A percentile compares a stretch with the other conserved stretches of the same genome.
Evolutionary conservation across 345 rosid genomes (phyloP).

Genomic region (Rhodamnia rubescens): DNA sequence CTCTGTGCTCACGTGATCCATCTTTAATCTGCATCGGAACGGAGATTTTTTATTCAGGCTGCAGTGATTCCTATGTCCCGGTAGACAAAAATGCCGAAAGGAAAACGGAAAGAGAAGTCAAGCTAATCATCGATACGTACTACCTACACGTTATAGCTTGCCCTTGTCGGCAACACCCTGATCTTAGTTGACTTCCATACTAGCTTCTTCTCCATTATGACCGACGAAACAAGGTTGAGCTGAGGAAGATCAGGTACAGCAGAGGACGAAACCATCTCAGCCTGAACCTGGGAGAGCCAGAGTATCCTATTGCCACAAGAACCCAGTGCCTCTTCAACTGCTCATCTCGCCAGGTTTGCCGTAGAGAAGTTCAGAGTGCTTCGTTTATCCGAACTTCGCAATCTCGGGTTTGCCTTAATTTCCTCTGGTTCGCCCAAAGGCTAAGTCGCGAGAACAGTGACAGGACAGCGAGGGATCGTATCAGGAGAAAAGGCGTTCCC

Average conservation of each 20-base stretch:
- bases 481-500: background rate
- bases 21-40: background rate
- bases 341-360: background rate
- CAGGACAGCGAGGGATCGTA: background rate
- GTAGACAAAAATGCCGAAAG: background rate
- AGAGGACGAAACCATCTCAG: background rate
- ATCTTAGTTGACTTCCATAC: slow-evolving; percentile 39
- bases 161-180: slow-evolving; percentile 43
- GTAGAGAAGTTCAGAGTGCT: background rate
- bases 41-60: background rate
- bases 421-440: background rate
- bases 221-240: slow-evolving; percentile 56
- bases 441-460: background rate
- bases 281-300: background rate
- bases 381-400: background rate
- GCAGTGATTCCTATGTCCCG: background rate
- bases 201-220: slow-evolving; percentile 36
- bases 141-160: background rate
- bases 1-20: background rate
- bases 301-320: background rate
- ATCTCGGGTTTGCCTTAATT: background rate
- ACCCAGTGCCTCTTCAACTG: background rate
- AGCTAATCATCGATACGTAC: background rate
- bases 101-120: background rate
- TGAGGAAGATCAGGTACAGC: slow-evolving; percentile 50